phyloP scores from a whole-genome alignment of 441 rosid genomes.

The Populus hybrid region DNA sequence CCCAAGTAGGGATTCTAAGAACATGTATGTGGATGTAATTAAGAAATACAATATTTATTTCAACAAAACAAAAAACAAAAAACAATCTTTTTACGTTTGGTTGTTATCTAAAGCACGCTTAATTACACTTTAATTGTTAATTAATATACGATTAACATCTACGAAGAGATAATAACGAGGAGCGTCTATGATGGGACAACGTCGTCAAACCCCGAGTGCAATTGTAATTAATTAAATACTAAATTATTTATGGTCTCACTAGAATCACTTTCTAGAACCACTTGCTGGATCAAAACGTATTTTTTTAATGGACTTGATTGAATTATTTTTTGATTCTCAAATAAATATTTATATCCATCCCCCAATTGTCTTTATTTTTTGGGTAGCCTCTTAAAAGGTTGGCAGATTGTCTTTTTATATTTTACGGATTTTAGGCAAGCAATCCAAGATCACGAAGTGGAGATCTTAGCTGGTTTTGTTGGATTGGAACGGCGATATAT shows the following conservation, averaged over 20 bases:
- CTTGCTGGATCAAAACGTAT: slow-evolving; percentile 4
- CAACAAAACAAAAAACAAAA: neutral
- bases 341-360: slow-evolving; percentile 18
- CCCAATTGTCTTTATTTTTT: slow-evolving; percentile 18
- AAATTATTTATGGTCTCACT: neutral
- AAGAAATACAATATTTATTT: no score
- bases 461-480: slow-evolving; percentile 39
- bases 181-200: neutral
- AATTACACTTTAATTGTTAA: neutral
- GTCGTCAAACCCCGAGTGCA: neutral
- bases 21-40: no score
- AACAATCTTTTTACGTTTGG: neutral
- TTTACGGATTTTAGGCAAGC: slow-evolving; percentile 1
- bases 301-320: slow-evolving; percentile 1
- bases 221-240: neutral
- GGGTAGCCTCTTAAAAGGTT: slow-evolving; percentile 28
- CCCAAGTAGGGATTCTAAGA: neutral
- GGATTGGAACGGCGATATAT: slow-evolving; percentile 16
- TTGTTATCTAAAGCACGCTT: neutral
- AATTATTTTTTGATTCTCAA: slow-evolving; percentile 12
- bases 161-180: neutral
- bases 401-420: slow-evolving; percentile 28
- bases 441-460: slow-evolving; percentile 28
- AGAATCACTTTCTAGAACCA: neutral
- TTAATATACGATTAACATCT: neutral